phyloP scores from a whole-genome alignment of 2,329 filamentous ascomycete species.

The Nemania bipapillata region DNA sequence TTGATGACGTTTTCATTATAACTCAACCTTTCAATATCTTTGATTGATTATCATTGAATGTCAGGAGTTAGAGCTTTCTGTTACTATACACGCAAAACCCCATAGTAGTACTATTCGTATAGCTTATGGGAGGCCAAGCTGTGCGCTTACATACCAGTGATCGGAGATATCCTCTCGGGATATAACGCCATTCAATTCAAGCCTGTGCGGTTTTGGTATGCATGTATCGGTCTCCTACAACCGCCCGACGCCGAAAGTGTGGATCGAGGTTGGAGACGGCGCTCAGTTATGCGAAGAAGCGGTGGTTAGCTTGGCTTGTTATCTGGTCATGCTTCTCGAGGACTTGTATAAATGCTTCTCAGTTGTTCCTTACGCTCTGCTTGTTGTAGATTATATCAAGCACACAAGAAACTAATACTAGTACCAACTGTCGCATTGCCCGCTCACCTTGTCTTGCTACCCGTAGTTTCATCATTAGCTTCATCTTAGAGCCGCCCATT shows the following conservation, averaged over 20 bases:
- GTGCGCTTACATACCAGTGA: not conserved
- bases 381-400: not conserved
- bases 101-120: too few relatives aligned
- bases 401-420: not conserved
- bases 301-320: not conserved
- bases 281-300: not conserved
- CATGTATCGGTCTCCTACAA: slow-evolving; percentile 21
- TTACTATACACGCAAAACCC: not conserved
- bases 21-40: not conserved
- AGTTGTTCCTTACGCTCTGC: not conserved
- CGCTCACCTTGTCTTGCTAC: not conserved
- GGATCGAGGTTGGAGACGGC: not conserved
- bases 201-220: not conserved
- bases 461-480: too few relatives aligned
- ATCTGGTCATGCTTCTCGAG: not conserved
- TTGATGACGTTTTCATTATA: not conserved
- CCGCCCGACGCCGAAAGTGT: slow-evolving; percentile 15
- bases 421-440: not conserved
- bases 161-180: not conserved
- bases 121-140: not conserved
- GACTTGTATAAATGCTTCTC: not conserved
- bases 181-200: not conserved
- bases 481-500: too few relatives aligned
- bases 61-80: not conserved
- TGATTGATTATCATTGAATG: not conserved